Conservation (phyloP, 2,329 filamentous ascomycete genomes). For the Cladosporium sp. region DNA sequence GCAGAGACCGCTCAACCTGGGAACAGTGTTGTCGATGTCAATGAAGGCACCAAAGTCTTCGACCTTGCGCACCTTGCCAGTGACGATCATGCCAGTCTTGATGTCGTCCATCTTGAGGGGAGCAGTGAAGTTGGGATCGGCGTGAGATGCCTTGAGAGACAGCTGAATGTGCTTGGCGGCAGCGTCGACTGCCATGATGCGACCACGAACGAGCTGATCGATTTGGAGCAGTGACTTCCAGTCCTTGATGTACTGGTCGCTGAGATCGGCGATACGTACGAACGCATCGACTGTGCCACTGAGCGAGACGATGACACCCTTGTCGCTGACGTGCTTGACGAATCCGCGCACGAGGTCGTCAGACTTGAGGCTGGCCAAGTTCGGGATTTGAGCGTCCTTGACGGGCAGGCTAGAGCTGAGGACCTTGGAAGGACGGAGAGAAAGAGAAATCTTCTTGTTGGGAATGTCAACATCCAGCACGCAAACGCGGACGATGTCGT, state of each 20-base stretch:
- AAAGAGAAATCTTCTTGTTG: conserved; percentile 83
- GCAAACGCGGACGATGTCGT: conserved; percentile 85
- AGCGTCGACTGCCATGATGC: conserved; percentile 71
- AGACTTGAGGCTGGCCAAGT: conserved; percentile 67
- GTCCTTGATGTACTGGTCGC: conserved; percentile 87
- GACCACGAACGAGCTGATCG: conserved; percentile 87
- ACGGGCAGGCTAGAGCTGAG: conserved; percentile 81
- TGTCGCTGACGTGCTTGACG: conserved; percentile 84
- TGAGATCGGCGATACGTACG: conserved; percentile 83
- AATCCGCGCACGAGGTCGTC: conserved; percentile 88
- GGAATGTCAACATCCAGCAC: conserved; percentile 75
- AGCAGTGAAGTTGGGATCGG: conserved; percentile 76
- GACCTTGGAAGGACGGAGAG: conserved; percentile 81
- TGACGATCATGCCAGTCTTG: conserved; percentile 76
- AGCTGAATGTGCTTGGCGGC: conserved; percentile 74
- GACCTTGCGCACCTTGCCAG: conserved; percentile 88
- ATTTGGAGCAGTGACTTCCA: conserved; percentile 89
- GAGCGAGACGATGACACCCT: conserved; percentile 82
- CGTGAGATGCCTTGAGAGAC: conserved; percentile 80
- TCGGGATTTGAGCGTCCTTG: conserved; percentile 75
- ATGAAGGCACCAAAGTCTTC: conserved; percentile 96
- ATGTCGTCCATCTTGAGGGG: conserved; percentile 75
- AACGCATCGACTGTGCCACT: conserved; percentile 79
- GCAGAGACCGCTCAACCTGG: conserved; percentile 88
- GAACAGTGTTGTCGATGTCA: conserved; percentile 74